Evolutionary conservation across 2,329 filamentous ascomycete species (phyloP).

Genomic region (Penicillium sp.): DNA sequence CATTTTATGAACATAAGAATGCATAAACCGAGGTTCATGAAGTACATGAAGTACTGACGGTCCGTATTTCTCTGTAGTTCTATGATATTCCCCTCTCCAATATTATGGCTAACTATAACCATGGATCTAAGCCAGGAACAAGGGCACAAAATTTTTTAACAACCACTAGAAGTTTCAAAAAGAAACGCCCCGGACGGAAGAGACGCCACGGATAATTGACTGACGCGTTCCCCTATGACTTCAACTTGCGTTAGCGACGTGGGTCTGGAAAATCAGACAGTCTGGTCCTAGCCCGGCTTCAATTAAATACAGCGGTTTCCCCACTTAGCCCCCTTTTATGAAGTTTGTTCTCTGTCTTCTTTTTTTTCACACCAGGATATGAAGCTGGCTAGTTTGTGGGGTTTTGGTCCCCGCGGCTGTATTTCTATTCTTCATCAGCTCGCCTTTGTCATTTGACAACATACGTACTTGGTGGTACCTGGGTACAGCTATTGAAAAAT

Average conservation of each 20-base stretch:
- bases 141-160: not conserved
- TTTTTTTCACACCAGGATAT: conserved; percentile 6
- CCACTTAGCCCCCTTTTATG: not conserved
- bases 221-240: conserved; percentile 18
- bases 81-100: not conserved
- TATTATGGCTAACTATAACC: not conserved
- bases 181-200: not conserved
- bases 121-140: not conserved
- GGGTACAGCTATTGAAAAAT: not conserved
- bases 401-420: not conserved
- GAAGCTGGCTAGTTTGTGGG: conserved; percentile 12
- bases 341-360: not conserved
- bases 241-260: conserved; percentile 21
- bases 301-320: not conserved
- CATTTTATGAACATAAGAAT: not conserved
- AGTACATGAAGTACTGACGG: not conserved
- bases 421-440: not conserved
- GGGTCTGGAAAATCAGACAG: conserved; percentile 11
- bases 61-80: not conserved
- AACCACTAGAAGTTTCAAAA: not conserved
- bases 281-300: not conserved
- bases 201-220: not conserved
- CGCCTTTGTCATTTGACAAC: not conserved
- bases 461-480: not conserved
- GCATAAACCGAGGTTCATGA: not conserved